Base-by-base conservation (phyloP, 768 basidiomycete genomes). In the Boletus rufocinnamomeus region DNA sequence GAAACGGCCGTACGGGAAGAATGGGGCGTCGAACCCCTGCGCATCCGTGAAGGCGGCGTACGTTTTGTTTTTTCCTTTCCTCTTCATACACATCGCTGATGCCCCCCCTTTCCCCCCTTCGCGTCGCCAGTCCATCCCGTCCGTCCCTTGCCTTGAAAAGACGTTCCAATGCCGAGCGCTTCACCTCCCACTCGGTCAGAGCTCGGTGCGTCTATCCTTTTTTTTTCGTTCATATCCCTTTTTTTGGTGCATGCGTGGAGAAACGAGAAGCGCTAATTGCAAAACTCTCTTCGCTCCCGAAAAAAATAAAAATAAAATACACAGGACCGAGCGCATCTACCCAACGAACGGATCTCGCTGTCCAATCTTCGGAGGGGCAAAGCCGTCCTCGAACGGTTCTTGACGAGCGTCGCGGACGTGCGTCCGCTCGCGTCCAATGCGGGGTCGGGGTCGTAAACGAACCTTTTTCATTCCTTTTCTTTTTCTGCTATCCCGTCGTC, bases 161-260 rank as follows among this genome's bases (percentile, higher is more conserved):
- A 86, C 88, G 69, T 96, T 99, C 63, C 77, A 80, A 1, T 97
- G 94, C 55, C 89, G 86, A 49, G 93, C 93, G 21, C 80, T 98
- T 13, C 97, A 99, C 74, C 80, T 99, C 2, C 97, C 97, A 0
- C 85, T 99, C 75, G 97, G 96, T 0, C 93, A 96, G 69, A 91
- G 90, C 71, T 85, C 88, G 41, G 93, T 93, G 62, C 69, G 86
- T 76, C 19, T 32, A 4, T 41, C 10, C 28, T 16, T 2, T 34
- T 17, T 9, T 2, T 13, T 32, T 35, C 3, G 16, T 37, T 37
- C 35, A 37, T 14, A 7, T 7, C 9, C 30, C 2, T 14, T 23
- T 35, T 6, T 21, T 28, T 10, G 3, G 28, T 28, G 11, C 4
- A 17, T 27, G 14, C 3, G 16, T 19, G 19, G 19, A 30, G 47